Evolutionary conservation across 305 asterid genomes (phyloP).

Genomic region (Fraxinus ornus): DNA sequence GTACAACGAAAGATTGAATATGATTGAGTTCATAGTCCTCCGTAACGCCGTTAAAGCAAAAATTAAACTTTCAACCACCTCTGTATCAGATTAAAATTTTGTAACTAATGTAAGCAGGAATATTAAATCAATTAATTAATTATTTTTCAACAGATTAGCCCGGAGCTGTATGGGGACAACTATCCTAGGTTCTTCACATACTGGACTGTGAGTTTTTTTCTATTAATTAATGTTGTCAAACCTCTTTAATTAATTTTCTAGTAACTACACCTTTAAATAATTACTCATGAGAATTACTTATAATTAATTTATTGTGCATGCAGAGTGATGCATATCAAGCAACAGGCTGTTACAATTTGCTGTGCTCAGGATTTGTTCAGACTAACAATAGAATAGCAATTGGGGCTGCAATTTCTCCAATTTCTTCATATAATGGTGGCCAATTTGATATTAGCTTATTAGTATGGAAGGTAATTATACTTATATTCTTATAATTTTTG

Average conservation of each 20-base stretch:
- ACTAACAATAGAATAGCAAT: conserved; percentile 82
- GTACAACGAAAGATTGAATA: not conserved
- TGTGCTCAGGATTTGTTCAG: conserved; percentile 98
- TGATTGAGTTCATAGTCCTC: not conserved
- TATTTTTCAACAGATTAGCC: conserved; percentile 63
- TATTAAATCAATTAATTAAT: conserved; percentile 17
- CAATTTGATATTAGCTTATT: conserved; percentile 91
- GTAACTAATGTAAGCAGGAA: not conserved
- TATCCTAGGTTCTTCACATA: conserved; percentile 84
- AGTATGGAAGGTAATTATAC: conserved; percentile 76
- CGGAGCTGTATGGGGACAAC: conserved; percentile 83
- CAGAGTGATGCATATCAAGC: conserved; percentile 98
- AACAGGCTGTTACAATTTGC: conserved; percentile 93
- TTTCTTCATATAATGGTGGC: conserved; percentile 69
- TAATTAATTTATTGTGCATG: conserved; percentile 15
- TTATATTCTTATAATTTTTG: not conserved
- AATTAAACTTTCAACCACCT: conserved; percentile 45
- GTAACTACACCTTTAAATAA: conserved; percentile 9
- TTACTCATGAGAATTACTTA: conserved; percentile 15
- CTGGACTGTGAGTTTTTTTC: conserved; percentile 66
- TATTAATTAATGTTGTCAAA: not conserved
- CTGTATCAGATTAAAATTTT: not conserved
- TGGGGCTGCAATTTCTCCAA: conserved; percentile 97
- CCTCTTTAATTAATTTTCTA: not conserved
- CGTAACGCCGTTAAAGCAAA: conserved; percentile 30